A percentile compares a stretch with the other conserved stretches of the same genome.
phyloP scores from a whole-genome alignment of 2,329 filamentous ascomycete genomes.

The Didymellaceae sp. region DNA sequence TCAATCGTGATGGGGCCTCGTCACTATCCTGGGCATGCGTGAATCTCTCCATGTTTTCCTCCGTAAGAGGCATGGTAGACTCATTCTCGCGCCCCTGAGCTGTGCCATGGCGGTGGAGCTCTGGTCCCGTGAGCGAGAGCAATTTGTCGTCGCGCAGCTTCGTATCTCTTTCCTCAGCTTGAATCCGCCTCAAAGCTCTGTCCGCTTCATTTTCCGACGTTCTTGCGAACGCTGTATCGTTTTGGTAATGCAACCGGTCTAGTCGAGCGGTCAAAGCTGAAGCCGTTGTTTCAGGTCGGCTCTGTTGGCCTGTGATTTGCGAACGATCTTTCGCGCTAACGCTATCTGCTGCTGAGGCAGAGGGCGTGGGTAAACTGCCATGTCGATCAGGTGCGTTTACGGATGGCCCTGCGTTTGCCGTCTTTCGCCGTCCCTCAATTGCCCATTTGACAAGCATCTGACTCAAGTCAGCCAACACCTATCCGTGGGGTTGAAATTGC shows the following conservation, averaged over 20 bases:
- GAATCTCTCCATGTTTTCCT: constrained; percentile 47
- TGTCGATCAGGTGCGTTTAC: constrained; percentile 39
- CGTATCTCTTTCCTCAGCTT: constrained; percentile 63
- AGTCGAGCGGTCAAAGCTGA: constrained; percentile 43
- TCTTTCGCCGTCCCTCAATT: constrained; percentile 51
- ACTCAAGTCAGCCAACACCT: constrained; percentile 21
- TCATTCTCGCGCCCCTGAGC: constrained; percentile 27
- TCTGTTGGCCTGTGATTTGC: constrained; percentile 34
- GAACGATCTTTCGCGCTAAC: constrained; percentile 38
- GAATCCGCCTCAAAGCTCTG: constrained; percentile 53
- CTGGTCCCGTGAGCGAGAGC: constrained; percentile 54
- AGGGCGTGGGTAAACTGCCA: constrained; percentile 13
- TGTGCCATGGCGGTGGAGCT: constrained; percentile 30
- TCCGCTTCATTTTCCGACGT: constrained; percentile 55
- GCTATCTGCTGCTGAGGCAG: constrained; percentile 23
- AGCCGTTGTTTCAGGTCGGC: constrained; percentile 46
- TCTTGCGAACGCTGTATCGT: constrained; percentile 47
- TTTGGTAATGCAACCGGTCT: constrained; percentile 48
- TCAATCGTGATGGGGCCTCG: constrained; percentile 17
- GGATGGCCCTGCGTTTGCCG: constrained; percentile 33
- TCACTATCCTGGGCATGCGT: constrained; percentile 38
- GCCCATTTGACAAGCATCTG: constrained; percentile 72
- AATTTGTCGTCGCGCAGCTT: constrained; percentile 62
- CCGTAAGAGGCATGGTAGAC: constrained; percentile 42
- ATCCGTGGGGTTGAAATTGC: constrained; percentile 16